phyloP scores from a whole-genome alignment of 164 flowering plant species.

The Pachysandra terminalis region DNA sequence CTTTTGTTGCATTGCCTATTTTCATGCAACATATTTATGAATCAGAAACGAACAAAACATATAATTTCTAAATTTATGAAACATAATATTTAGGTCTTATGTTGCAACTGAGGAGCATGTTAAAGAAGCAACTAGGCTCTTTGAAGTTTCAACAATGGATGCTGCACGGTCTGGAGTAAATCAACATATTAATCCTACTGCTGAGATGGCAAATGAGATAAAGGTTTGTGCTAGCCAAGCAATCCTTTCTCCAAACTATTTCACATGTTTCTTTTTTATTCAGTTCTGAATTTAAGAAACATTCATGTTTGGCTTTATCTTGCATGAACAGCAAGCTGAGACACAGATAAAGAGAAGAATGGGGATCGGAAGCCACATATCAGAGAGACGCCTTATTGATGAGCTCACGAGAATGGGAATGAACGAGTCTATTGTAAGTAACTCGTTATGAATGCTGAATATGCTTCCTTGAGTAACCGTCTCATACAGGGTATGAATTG shows the following conservation, averaged over 20 bases:
- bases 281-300: neutral
- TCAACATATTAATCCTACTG: constrained; percentile 68
- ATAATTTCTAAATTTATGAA: no score
- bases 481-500: no score
- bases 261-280: no score
- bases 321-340: constrained; percentile 82
- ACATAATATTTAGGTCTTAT: constrained; percentile 47
- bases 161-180: constrained; percentile 93
- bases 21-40: no score
- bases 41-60: no score
- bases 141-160: constrained; percentile 89
- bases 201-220: constrained; percentile 84
- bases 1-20: no score
- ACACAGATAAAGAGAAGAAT: constrained; percentile 89
- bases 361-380: constrained; percentile 90
- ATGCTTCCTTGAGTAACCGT: no score
- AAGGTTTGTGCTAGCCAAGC: constrained; percentile 43
- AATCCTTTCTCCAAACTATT: neutral
- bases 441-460: neutral
- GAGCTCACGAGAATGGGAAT: constrained; percentile 88
- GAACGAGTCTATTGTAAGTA: constrained; percentile 86
- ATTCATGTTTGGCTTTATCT: neutral
- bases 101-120: constrained; percentile 85
- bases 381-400: constrained; percentile 87
- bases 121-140: constrained; percentile 77